Conservation (phyloP, 345 rosid species). For the Gossypium stocksii region DNA sequence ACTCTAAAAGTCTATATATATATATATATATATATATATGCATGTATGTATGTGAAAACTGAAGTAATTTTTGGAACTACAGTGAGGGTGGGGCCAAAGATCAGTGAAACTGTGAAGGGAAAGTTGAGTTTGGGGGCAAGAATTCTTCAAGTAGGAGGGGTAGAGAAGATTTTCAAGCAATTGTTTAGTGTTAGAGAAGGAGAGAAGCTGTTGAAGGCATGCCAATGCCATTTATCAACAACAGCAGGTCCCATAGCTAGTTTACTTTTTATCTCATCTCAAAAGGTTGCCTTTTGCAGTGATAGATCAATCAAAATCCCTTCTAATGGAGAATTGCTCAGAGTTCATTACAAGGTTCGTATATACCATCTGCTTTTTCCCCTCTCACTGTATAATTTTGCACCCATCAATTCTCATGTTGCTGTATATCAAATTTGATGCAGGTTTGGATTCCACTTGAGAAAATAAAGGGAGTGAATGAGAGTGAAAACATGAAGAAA, state of each 20-base stretch:
- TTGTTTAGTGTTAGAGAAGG: constrained; percentile 39
- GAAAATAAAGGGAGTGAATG: constrained; percentile 51
- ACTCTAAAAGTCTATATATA: neutral
- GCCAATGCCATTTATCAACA: constrained; percentile 53
- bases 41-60: neutral
- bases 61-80: constrained; percentile 14
- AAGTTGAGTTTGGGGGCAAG: constrained; percentile 37
- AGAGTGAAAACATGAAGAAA: constrained; percentile 48
- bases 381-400: neutral
- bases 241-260: constrained; percentile 60
- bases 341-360: constrained; percentile 44
- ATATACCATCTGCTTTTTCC: neutral
- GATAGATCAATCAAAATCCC: constrained; percentile 37
- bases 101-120: constrained; percentile 46
- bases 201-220: constrained; percentile 49
- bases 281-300: constrained; percentile 42
- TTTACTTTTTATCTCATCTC: constrained; percentile 43
- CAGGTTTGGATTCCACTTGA: constrained; percentile 54
- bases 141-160: constrained; percentile 40
- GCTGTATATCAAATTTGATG: neutral
- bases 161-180: constrained; percentile 37
- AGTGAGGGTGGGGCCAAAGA: constrained; percentile 43
- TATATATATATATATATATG: neutral
- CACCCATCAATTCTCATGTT: neutral
- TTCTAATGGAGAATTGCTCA: constrained; percentile 36